Conservation (phyloP, 129 eudicot species). For the Flaveria trinervia region DNA sequence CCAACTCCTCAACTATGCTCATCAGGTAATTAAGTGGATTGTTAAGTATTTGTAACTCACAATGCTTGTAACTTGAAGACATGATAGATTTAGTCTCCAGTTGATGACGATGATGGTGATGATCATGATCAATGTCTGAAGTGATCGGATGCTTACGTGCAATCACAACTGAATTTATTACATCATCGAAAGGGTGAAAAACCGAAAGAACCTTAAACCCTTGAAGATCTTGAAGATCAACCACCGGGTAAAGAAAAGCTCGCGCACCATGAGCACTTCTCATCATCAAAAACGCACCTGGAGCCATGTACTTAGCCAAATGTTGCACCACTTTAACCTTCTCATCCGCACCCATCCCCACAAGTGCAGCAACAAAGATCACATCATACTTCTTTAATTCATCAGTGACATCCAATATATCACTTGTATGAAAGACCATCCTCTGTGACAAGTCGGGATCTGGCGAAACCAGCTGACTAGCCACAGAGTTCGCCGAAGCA, state of each 20-base stretch:
- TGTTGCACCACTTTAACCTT: conserved; percentile 62
- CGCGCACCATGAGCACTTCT: conserved; percentile 97
- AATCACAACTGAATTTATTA: conserved; percentile 78
- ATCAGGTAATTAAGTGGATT: conserved; percentile 52
- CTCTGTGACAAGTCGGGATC: conserved; percentile 59
- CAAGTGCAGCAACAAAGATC: conserved; percentile 82
- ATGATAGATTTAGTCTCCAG: conserved; percentile 34
- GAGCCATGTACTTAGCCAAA: conserved; percentile 68
- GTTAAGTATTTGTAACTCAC: conserved; percentile 52
- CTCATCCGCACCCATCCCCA: conserved; percentile 77
- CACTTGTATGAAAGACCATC: conserved; percentile 60
- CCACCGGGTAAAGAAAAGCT: conserved; percentile 86
- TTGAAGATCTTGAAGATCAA: conserved; percentile 61
- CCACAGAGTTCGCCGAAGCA: conserved; percentile 67
- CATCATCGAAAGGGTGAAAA: conserved; percentile 87
- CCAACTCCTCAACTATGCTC: conserved; percentile 63
- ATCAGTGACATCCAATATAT: conserved; percentile 58
- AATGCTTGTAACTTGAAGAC: conserved; percentile 58
- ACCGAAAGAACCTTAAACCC: conserved; percentile 87
- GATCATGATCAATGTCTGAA: conserved; percentile 7
- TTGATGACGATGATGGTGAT: conserved; percentile 38
- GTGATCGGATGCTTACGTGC: conserved; percentile 43
- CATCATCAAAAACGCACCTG: conserved; percentile 67
- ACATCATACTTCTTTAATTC: conserved; percentile 64
- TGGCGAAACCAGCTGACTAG: conserved; percentile 50